phyloP scores from a whole-genome alignment of 345 rosid species.

The Noccaea caerulescens region DNA sequence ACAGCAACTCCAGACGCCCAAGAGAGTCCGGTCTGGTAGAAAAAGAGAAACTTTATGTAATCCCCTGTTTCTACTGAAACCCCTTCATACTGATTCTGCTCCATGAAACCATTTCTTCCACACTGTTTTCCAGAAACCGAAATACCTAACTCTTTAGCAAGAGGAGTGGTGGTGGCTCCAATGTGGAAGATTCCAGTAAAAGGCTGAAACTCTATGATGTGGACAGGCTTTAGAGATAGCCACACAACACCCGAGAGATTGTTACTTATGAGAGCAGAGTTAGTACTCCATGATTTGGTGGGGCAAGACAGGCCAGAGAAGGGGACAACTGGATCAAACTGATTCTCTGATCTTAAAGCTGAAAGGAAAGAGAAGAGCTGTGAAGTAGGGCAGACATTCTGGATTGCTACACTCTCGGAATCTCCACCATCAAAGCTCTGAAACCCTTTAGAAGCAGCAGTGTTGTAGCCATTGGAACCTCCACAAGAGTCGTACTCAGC shows the following conservation, averaged over 20 bases:
- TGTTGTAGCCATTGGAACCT: conserved; percentile 46
- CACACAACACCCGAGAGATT: conserved; percentile 84
- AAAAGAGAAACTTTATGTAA: conserved; percentile 59
- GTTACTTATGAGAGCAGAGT: conserved; percentile 67
- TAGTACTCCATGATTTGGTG: conserved; percentile 45
- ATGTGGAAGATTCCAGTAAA: conserved; percentile 42
- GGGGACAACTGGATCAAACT: conserved; percentile 39
- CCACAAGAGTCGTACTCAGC: conserved; percentile 49
- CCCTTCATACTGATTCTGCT: conserved; percentile 59
- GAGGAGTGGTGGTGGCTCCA: conserved; percentile 51
- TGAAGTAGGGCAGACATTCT: conserved; percentile 53
- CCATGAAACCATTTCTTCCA: conserved; percentile 60
- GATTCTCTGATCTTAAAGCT: conserved; percentile 47
- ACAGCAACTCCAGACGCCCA: conserved; percentile 62
- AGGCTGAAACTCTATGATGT: conserved; percentile 60
- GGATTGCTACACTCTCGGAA: conserved; percentile 39
- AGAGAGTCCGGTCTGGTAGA: conserved; percentile 60
- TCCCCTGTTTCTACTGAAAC: conserved; percentile 68
- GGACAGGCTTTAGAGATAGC: conserved; percentile 59
- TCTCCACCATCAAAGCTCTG: conserved; percentile 41
- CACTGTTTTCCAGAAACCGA: conserved; percentile 60
- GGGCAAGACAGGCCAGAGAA: conserved; percentile 44
- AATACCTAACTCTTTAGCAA: conserved; percentile 65
- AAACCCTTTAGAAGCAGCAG: conserved; percentile 32
- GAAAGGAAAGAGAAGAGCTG: conserved; percentile 73